Evolutionary conservation across 2,329 filamentous ascomycete genomes (phyloP).

Genomic region (Penicillium italicum): DNA sequence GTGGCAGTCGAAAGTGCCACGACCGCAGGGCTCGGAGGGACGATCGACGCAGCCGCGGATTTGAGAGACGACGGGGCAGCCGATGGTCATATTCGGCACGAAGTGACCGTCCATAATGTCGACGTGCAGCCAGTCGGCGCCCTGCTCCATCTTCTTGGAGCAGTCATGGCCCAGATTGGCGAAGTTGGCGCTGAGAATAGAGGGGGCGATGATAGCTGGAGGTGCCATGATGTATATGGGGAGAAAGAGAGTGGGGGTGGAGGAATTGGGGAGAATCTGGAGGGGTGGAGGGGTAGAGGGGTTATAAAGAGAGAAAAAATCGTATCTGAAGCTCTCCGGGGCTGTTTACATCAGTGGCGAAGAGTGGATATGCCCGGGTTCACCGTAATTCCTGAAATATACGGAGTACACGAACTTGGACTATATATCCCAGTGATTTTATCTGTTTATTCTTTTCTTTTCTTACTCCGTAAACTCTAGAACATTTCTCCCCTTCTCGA

Average conservation of each 20-base stretch:
- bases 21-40: constrained; percentile 65
- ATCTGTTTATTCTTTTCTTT: background rate
- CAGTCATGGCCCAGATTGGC: constrained; percentile 82
- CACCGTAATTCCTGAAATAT: constrained; percentile 13
- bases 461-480: no score
- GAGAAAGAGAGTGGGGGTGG: background rate
- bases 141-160: constrained; percentile 75
- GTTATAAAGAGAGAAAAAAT: constrained; percentile 6
- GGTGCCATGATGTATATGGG: constrained; percentile 59
- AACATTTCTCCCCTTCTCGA: no score
- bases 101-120: constrained; percentile 99
- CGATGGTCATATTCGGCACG: constrained; percentile 97
- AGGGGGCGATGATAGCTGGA: constrained; percentile 90
- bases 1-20: constrained; percentile 97
- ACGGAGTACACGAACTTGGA: background rate
- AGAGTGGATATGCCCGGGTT: constrained; percentile 19
- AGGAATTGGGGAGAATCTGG: background rate
- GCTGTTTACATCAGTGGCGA: constrained; percentile 19
- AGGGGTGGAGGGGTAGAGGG: background rate
- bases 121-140: constrained; percentile 90
- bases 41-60: constrained; percentile 80
- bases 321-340: constrained; percentile 7
- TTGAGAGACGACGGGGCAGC: constrained; percentile 89
- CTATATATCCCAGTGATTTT: background rate
- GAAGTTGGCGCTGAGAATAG: constrained; percentile 98